phyloP scores from a whole-genome alignment of 192 early-diverging fungal species.

The Bifiguratus adelaidae region DNA sequence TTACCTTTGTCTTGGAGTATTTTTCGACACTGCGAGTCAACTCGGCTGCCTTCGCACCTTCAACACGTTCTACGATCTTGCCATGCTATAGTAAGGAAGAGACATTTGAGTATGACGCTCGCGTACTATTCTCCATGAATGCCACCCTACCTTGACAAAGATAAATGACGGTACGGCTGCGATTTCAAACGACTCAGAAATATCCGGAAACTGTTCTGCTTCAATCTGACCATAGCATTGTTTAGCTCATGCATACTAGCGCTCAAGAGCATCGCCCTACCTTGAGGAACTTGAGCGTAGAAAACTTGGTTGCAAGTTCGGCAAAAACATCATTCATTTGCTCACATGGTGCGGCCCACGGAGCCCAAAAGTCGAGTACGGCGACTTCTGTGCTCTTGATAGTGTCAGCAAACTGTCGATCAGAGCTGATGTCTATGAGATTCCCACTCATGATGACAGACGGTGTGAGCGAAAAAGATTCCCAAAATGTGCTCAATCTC shows the following conservation, averaged over 20 bases:
- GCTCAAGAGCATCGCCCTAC: constrained; percentile 21
- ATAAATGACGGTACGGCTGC: constrained; percentile 87
- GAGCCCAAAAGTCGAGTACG: constrained; percentile 86
- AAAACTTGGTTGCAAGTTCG: constrained; percentile 71
- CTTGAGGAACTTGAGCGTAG: constrained; percentile 64
- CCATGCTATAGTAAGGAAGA: constrained; percentile 27
- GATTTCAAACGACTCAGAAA: constrained; percentile 84
- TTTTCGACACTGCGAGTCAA: constrained; percentile 64
- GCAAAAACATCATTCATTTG: constrained; percentile 91
- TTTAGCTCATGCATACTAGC: background rate
- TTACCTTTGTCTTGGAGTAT: constrained; percentile 32
- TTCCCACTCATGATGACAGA: constrained; percentile 17
- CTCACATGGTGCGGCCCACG: constrained; percentile 79
- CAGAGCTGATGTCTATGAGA: constrained; percentile 26
- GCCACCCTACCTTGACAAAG: constrained; percentile 49
- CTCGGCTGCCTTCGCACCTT: constrained; percentile 80
- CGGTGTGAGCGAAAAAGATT: background rate
- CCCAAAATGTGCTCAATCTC: too few relatives aligned
- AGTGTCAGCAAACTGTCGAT: constrained; percentile 23
- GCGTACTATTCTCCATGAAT: background rate
- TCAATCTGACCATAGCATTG: constrained; percentile 41
- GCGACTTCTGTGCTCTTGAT: constrained; percentile 25
- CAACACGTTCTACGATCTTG: constrained; percentile 63
- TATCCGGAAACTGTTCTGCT: constrained; percentile 83
- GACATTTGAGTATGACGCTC: too few relatives aligned